Evolutionary conservation across 179 eudicot species (phyloP), one percentile per base, ranked within the genome.

Genomic region (Carnegiea gigantea): DNA sequence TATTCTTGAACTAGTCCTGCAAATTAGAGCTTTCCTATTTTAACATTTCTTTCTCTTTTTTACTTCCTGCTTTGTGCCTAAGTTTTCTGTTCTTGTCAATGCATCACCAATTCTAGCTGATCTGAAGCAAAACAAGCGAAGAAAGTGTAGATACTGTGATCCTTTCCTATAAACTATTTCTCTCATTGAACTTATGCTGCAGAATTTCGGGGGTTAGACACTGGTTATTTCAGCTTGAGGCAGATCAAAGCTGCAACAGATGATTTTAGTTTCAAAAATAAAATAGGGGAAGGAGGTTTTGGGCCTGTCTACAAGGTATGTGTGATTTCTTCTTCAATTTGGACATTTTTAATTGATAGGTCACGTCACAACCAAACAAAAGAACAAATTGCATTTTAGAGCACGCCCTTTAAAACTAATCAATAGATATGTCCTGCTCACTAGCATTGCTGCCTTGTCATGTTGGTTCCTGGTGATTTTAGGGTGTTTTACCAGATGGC

Each of bases 401-500:
- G 44, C 44, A 6, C 9, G 44, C 4, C 44, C 8, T 40, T 5
- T 5, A 51, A 51, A 12, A 51, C 57, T 51, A 51, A 2, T 60
- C n/a, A 21, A 20, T 60, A 21, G 23, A 21, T 21, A 21, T 60
- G 23, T 54, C 14, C 12, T 76, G 10, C 54, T 26, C 4, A 6
- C 67, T 17, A 17, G 23, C 49, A 46, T 62, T 9, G 9, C 15
- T 60, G n/a, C 28, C 28, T 67, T 73, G 28, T 60, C 49, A 46
- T 46, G 23, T 20, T 40, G 23, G 60, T 36, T 77, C 10, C 7
- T n/a, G 26, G 70, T 84, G 70, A 53, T 75, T 78, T n/a, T 76
- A 92, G 97, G 98, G 97, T 80, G 83, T 84, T 64, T 82, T 91
- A 15, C 60, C 92, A 44, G 98, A 94, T 83, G 95, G 95, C 70